Conservation (phyloP, 1,284 basidiomycete species). For the Moesziomyces sp. region DNA sequence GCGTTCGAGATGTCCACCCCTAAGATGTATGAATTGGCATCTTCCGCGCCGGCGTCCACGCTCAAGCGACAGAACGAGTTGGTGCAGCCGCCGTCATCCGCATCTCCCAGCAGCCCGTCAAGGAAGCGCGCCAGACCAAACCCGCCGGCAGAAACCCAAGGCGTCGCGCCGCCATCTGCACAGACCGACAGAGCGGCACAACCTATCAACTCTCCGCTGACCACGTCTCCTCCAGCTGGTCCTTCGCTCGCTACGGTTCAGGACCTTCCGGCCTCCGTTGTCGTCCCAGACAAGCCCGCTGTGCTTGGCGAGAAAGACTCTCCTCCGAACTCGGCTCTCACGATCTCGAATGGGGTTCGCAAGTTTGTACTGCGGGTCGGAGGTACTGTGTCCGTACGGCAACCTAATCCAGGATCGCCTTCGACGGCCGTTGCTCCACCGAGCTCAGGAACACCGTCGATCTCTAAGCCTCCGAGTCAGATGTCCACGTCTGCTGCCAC, state of each 20-base stretch:
- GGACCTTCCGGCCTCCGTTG: too few species aligned
- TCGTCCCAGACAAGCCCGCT: neutral
- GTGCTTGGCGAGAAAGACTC: neutral
- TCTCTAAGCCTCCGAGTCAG: too few species aligned
- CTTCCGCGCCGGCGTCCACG: slow-evolving; percentile 10
- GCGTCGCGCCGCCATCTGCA: neutral
- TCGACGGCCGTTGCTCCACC: neutral
- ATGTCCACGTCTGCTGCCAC: too few species aligned
- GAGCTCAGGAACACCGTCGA: neutral
- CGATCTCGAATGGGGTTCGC: slow-evolving; percentile 26
- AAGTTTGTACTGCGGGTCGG: slow-evolving; percentile 22
- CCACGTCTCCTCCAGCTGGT: too few species aligned
- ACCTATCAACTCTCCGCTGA: neutral
- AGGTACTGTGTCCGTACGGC: slow-evolving; percentile 4
- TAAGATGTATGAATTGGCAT: slow-evolving; percentile 2
- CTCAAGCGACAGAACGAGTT: slow-evolving; percentile 20
- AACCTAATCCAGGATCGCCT: neutral
- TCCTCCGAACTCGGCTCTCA: neutral
- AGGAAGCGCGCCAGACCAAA: slow-evolving; percentile 21
- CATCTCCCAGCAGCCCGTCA: slow-evolving; percentile 6
- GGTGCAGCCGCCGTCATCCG: slow-evolving; percentile 8
- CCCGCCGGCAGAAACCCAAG: neutral
- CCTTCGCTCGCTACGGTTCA: neutral
- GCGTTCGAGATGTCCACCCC: slow-evolving; percentile 1
- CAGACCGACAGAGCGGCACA: neutral